A percentile compares a stretch with the other conserved stretches of the same genome.
Evolutionary conservation across 129 eudicot genomes (phyloP).

Genomic region (Deinandra increscens): DNA sequence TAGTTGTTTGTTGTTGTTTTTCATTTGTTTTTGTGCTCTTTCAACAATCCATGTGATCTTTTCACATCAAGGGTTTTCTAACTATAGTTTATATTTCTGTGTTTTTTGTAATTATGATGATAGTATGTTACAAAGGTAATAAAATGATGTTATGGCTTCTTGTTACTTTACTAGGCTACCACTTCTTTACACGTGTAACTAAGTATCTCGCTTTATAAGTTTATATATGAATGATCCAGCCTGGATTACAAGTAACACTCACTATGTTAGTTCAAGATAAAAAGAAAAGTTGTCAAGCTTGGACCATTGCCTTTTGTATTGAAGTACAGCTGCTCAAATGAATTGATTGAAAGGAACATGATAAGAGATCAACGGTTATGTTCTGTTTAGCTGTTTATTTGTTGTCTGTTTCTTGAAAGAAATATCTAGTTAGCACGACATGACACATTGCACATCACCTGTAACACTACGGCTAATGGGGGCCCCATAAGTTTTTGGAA

Average conservation of each 20-base stretch:
- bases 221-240: background rate
- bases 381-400: background rate
- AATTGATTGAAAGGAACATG: conserved; percentile 21
- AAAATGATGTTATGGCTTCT: conserved; percentile 21
- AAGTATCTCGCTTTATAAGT: background rate
- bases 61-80: conserved; percentile 19
- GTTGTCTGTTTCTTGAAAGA: conserved; percentile 6
- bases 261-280: conserved; percentile 8
- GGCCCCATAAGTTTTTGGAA: conserved; percentile 26
- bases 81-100: background rate
- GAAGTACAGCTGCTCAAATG: conserved; percentile 7
- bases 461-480: background rate
- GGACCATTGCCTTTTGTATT: conserved; percentile 22
- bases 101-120: conserved; percentile 28
- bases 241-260: conserved; percentile 10
- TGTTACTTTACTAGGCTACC: background rate
- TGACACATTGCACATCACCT: background rate
- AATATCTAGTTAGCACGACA: conserved; percentile 22
- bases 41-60: conserved; percentile 19
- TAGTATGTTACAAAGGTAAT: conserved; percentile 33
- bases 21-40: conserved; percentile 21
- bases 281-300: background rate
- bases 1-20: conserved; percentile 17
- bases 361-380: conserved; percentile 26
- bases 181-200: background rate